These are phyloP conservation scores for Polygonum aviculare DNA, from an alignment of 148 eudicot genomes.

Conservation along the genomic window DNA sequence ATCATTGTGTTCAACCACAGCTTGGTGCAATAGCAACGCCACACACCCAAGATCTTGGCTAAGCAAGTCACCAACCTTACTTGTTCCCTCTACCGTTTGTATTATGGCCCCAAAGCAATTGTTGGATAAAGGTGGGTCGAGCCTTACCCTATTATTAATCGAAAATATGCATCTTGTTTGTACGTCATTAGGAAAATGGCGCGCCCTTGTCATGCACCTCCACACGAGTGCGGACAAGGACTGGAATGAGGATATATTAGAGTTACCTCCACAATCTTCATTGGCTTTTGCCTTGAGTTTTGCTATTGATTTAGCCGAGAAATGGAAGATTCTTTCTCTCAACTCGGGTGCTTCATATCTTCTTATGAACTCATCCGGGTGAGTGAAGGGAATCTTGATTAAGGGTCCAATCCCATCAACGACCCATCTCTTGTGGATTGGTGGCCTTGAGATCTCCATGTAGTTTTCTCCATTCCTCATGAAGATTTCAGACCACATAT, in stretches of 20 bases:
- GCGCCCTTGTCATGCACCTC: slow-evolving; percentile 22
- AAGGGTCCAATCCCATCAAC: neutral
- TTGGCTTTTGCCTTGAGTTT: slow-evolving; percentile 25
- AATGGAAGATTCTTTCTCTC: slow-evolving; percentile 20
- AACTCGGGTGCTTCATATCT: neutral
- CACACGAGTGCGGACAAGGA: slow-evolving; percentile 24
- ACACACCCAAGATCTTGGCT: slow-evolving; percentile 16
- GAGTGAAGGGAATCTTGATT: neutral
- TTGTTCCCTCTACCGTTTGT: neutral
- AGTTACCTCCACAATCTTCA: neutral
- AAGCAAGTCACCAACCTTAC: slow-evolving; percentile 4
- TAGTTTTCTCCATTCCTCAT: neutral
- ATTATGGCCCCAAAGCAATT: slow-evolving; percentile 21
- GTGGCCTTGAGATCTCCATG: slow-evolving; percentile 9
- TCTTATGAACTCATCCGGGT: too few species aligned
- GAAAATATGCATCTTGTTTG: neutral
- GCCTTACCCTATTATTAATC: slow-evolving; percentile 15
- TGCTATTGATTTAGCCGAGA: slow-evolving; percentile 12
- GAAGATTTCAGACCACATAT: slow-evolving; percentile 18
- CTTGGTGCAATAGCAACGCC: slow-evolving; percentile 13
- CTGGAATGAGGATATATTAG: slow-evolving; percentile 23
- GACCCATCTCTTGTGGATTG: neutral
- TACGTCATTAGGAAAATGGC: neutral
- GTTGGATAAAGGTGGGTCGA: slow-evolving; percentile 20
- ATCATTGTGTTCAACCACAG: slow-evolving; percentile 10